Base-by-base conservation (phyloP, 495 filamentous ascomycete genomes). In the Penicillium salamii region DNA sequence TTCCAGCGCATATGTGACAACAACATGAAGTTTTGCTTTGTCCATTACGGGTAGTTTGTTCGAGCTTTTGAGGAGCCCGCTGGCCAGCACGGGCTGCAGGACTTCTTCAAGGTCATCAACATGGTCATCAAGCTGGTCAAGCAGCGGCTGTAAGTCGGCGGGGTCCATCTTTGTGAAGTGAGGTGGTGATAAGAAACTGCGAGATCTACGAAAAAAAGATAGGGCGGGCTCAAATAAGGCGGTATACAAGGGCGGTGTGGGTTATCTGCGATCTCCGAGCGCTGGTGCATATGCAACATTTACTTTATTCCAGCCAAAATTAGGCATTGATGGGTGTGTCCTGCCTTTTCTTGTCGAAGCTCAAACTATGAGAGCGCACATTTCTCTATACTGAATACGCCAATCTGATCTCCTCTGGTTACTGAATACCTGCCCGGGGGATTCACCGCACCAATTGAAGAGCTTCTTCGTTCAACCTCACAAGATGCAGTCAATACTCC, bases 21-120 rank as follows among this genome's bases (percentile, higher is more conserved):
- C 67, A 14, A 95, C 85, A 59, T 93, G 88, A 48, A 96, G 82
- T 70, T 96, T 95, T 15, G 93, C 92, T 66, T 89, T 93, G 75
- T 98, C 93, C 47, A 97, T 74, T 8, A 98, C 76, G 1, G 95
- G 91, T 26, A 98, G 73, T 65, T 89, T 93, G 47, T 78, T 82
- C 5, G 89, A 81, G 7, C 78, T 75, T 41, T 87, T 82, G 18
- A 81, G 70, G 19, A 97, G 59, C 17, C 84, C 74, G 23, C 66
- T 70, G 15, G 77, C 75, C 24, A 95, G 65, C 12, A 91, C 54
- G 8, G 91, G 89, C 24, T 78, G 60, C 20, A 97, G 72, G 4
- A 77, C 70, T n/a, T 85, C 82, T 51, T 90, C 80, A 19, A 97
- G 77, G 46, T 87, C 81, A 65, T 91, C 85, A 40, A 96, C 75